Percentiles rank a stretch among this genome's conserved stretches.
Evolutionary conservation across 1,284 basidiomycete species (phyloP).

Genomic region (Erythrobasidium hasegawianum): DNA sequence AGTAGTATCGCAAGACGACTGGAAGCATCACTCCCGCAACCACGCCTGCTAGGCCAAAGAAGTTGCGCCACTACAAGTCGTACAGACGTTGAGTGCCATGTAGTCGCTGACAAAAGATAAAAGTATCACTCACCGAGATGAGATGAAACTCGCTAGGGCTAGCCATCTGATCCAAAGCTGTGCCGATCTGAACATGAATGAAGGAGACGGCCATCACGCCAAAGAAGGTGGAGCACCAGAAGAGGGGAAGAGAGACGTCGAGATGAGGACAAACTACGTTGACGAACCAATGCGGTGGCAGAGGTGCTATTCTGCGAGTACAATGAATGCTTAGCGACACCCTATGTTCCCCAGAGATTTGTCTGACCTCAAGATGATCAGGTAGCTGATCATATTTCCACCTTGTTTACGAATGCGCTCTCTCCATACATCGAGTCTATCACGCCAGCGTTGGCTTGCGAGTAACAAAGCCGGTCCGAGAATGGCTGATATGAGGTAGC

Average conservation of each 20-base stretch:
- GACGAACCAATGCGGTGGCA: constrained; percentile 90
- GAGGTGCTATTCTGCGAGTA: constrained; percentile 70
- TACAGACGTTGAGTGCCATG: no score
- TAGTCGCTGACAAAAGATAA: neutral
- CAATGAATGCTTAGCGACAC: constrained; percentile 15
- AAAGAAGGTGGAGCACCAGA: constrained; percentile 86
- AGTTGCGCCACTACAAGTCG: constrained; percentile 65
- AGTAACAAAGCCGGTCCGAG: constrained; percentile 81
- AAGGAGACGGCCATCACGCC: constrained; percentile 87
- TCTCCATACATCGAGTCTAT: constrained; percentile 74
- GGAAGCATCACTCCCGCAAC: constrained; percentile 87
- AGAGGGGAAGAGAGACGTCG: constrained; percentile 74
- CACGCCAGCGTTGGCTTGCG: constrained; percentile 70
- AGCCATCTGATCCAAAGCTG: constrained; percentile 86
- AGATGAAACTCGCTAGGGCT: constrained; percentile 85
- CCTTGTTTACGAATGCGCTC: constrained; percentile 66
- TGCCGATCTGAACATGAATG: constrained; percentile 93
- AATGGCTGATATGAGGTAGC: constrained; percentile 85
- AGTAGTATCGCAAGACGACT: constrained; percentile 59
- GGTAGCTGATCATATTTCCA: constrained; percentile 77
- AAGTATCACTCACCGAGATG: constrained; percentile 59
- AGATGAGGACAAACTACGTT: constrained; percentile 92
- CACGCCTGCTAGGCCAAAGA: constrained; percentile 73
- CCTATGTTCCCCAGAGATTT: no score
- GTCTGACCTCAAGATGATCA: constrained; percentile 66